Conservation (phyloP, 139 green algal genomes). For the Closterium sp. region DNA sequence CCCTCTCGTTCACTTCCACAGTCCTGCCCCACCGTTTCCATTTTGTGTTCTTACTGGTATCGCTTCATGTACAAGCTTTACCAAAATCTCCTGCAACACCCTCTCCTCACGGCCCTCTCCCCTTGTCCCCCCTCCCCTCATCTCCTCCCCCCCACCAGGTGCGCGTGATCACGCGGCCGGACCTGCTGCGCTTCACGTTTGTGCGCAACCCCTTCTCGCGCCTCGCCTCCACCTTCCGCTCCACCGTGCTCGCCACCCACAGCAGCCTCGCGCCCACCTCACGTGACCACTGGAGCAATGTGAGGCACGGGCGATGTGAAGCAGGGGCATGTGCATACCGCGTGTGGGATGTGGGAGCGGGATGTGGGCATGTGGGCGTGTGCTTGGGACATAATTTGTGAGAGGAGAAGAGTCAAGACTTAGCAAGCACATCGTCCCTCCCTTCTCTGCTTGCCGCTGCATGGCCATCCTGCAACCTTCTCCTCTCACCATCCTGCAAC, state of each 20-base stretch:
- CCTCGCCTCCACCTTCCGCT: neutral
- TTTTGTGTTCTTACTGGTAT: neutral
- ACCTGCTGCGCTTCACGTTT: constrained; percentile 6
- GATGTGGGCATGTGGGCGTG: neutral
- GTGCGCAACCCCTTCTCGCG: constrained; percentile 5
- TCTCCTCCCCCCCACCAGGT: neutral
- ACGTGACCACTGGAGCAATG: neutral
- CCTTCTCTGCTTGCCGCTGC: neutral
- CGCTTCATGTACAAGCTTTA: neutral
- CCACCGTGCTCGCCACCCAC: neutral
- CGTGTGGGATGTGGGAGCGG: too few species aligned
- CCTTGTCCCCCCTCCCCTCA: too few species aligned
- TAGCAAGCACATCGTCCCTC: too few species aligned
- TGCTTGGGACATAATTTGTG: neutral
- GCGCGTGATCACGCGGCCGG: neutral
- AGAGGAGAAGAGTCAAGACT: neutral
- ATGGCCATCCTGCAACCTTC: too few species aligned
- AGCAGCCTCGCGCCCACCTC: neutral
- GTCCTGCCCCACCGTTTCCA: too few species aligned
- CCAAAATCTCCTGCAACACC: neutral
- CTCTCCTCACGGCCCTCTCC: too few species aligned
- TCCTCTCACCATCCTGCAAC: too few species aligned
- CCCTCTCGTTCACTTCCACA: neutral
- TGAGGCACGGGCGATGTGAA: too few species aligned
- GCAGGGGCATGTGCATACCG: too few species aligned